phyloP scores from a whole-genome alignment of 2,329 filamentous ascomycete genomes.

The Trichothecium roseum region DNA sequence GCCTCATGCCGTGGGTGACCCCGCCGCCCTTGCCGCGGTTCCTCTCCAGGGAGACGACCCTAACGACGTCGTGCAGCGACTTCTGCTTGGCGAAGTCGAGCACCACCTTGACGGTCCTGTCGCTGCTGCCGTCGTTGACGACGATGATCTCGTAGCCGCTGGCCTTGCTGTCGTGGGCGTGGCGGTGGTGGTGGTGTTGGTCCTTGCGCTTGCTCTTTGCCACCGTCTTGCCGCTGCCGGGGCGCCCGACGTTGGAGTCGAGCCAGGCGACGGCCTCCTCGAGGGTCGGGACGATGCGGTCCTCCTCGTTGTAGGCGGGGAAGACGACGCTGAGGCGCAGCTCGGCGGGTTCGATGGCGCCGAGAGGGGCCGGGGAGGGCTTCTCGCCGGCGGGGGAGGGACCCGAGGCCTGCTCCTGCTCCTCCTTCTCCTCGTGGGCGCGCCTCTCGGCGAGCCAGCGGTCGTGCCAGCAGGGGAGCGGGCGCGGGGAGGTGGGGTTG shows the following conservation, averaged over 20 bases:
- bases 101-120: slow-evolving; percentile 70
- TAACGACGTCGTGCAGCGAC: slow-evolving; percentile 65
- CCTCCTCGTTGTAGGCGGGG: slow-evolving; percentile 90
- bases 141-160: slow-evolving; percentile 86
- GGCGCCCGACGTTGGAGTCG: slow-evolving; percentile 61
- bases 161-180: slow-evolving; percentile 12
- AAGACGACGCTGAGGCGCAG: slow-evolving; percentile 88
- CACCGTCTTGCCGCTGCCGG: slow-evolving; percentile 9
- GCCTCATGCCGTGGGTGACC: slow-evolving; percentile 89
- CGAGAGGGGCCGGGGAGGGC: slow-evolving; percentile 34
- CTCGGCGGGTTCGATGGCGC: slow-evolving; percentile 61
- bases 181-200: slow-evolving; percentile 18
- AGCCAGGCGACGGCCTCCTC: slow-evolving; percentile 86
- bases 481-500: slow-evolving; percentile 23
- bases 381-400: slow-evolving; percentile 3
- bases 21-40: slow-evolving; percentile 94
- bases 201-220: slow-evolving; percentile 14
- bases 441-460: slow-evolving; percentile 54
- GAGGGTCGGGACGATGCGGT: slow-evolving; percentile 72
- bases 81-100: slow-evolving; percentile 69
- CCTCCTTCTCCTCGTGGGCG: slow-evolving; percentile 28
- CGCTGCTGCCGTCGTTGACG: slow-evolving; percentile 80
- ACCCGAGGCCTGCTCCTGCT: not conserved
- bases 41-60: slow-evolving; percentile 65
- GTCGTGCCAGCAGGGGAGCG: slow-evolving; percentile 82